Conservation (phyloP, 2,329 filamentous ascomycete species). For the Hymenoscyphus linearis region DNA sequence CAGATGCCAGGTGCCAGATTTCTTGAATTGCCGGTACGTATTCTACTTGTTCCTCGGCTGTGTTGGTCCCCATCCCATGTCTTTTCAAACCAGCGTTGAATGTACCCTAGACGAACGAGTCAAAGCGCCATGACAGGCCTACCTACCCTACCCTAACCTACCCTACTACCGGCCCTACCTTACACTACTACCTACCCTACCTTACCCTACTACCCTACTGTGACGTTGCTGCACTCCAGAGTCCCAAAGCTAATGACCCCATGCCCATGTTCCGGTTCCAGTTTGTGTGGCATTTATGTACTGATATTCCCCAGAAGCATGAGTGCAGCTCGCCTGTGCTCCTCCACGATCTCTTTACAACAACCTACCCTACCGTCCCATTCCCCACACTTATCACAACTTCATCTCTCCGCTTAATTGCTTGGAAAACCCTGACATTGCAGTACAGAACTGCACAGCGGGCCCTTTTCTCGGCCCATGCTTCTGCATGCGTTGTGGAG, state of each 20-base stretch:
- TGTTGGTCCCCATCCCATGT: background rate
- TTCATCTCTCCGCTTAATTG: conserved; percentile 10
- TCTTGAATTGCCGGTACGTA: background rate
- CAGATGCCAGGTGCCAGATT: conserved; percentile 10
- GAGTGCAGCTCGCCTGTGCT: background rate
- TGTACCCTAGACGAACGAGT: conserved; percentile 9
- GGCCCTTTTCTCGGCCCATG: conserved; percentile 2
- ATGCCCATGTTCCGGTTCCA: no score
- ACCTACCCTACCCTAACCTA: background rate
- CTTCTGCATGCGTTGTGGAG: background rate
- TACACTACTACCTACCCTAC: no score
- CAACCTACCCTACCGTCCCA: background rate
- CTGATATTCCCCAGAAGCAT: background rate
- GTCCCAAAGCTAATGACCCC: no score
- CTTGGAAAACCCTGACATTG: background rate
- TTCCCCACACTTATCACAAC: conserved; percentile 9
- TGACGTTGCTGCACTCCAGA: no score
- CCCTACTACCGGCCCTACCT: no score
- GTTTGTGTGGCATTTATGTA: no score
- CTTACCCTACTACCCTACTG: no score
- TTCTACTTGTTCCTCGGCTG: conserved; percentile 2
- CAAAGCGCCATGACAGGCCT: conserved; percentile 5
- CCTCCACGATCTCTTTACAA: background rate
- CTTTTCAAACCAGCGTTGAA: background rate
- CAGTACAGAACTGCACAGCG: conserved; percentile 2